phyloP scores from a whole-genome alignment of 768 basidiomycete species.

The Russula dissimulans region DNA sequence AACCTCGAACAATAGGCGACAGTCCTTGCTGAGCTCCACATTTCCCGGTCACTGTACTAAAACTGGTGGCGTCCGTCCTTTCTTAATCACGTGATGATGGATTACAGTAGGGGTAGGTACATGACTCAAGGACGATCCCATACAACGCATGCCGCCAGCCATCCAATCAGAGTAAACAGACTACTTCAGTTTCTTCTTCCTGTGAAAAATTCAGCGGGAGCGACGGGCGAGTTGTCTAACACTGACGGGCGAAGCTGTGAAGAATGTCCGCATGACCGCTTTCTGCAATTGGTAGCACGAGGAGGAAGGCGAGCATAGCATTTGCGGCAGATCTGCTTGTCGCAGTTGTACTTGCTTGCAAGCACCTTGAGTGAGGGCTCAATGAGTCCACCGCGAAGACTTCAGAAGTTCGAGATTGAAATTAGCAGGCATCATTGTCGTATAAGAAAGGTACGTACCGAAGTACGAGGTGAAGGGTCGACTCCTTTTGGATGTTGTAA shows the following conservation, averaged over 20 bases:
- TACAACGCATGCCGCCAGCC: not conserved
- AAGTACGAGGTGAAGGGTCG: slow-evolving; percentile 94
- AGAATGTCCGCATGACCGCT: slow-evolving; percentile 85
- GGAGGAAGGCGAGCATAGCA: slow-evolving; percentile 99
- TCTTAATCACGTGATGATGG: not conserved
- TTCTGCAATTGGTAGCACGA: slow-evolving; percentile 98
- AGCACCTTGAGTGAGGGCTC: slow-evolving; percentile 98
- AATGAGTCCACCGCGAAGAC: slow-evolving; percentile 96
- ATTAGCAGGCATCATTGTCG: not conserved
- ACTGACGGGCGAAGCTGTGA: slow-evolving; percentile 87
- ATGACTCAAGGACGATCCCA: not conserved
- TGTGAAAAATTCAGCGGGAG: slow-evolving; percentile 24
- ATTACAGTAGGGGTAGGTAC: slow-evolving; percentile 7
- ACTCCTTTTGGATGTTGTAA: slow-evolving; percentile 99
- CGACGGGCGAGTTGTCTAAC: not conserved
- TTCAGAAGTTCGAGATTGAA: slow-evolving; percentile 24
- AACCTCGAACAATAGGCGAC: not conserved
- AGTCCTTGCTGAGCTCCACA: not conserved
- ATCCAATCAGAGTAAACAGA: slow-evolving; percentile 22
- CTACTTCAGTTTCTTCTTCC: slow-evolving; percentile 97
- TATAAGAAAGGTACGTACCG: slow-evolving; percentile 44
- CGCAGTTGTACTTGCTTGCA: slow-evolving; percentile 97
- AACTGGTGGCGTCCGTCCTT: not conserved
- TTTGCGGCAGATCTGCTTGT: slow-evolving; percentile 99
- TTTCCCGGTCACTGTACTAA: too few relatives aligned